Base-by-base conservation (phyloP, 2,329 filamentous ascomycete species). In the Aspergillus sp. region DNA sequence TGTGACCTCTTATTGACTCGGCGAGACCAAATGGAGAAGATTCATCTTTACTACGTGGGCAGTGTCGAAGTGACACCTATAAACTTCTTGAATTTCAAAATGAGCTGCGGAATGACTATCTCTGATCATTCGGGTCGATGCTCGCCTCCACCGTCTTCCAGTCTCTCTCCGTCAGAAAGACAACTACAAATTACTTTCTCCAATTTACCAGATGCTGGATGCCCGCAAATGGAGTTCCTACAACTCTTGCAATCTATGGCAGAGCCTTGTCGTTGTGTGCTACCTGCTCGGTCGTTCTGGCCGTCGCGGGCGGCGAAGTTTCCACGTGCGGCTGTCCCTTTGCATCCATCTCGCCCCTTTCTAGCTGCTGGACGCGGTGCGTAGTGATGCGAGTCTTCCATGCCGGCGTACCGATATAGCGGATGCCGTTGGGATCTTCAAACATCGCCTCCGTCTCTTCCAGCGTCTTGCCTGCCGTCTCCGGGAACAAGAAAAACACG, bases 371-470 rank as follows among this genome's bases (percentile, higher is more conserved):
- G 0, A 63, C 55, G 2, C 49, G 49, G 6, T 39, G 46, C 11
- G 68, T 71, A 7, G 59, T 54, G 5, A 68, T 60, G n/a, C 46
- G 57, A 12, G 77, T 80, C 58, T 76, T 75, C 79, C 78, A 81
- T 0, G 78, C 70, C 11, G 65, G 59, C 1, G 75, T 73, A 0
- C 73, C 70, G 11, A 72, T 49, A 55, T 67, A 69, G 47, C 61
- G 64, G 26, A 67, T 59, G 4, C 70, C 69, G 12, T 68, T 60
- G 16, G 73, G 72, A 31, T 75, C 72, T 39, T 72, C 73, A 68
- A 92, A 92, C 63, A 92, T 87, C 6, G 86, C 84, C 65, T 90
- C 88, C 71, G 91, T 88, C 73, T 92, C 89, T 72, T 93, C 90
- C 0, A 92, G 83, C 0, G 88, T 88, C 76, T 86, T 90, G 12